These are phyloP conservation scores for Glebionis coronaria DNA, from an alignment of 129 eudicot species.

Conservation along the genomic window DNA sequence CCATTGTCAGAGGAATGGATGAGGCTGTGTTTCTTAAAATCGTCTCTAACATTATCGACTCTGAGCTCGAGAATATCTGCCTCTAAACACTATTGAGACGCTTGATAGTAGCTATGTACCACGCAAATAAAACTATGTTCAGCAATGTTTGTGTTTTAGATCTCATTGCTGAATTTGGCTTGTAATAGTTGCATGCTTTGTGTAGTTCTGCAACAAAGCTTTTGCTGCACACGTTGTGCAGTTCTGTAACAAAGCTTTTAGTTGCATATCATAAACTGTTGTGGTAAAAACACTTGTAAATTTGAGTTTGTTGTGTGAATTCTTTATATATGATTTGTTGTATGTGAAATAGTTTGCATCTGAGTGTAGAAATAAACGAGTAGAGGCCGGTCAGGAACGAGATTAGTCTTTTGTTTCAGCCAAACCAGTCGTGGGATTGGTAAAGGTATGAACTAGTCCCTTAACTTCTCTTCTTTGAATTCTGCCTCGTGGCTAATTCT, in stretches of 20 bases:
- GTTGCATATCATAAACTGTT: slow-evolving; percentile 11
- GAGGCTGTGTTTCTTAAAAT: slow-evolving; percentile 51
- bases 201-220: background rate
- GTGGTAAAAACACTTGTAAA: background rate
- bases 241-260: background rate
- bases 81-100: slow-evolving; percentile 17
- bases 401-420: too few relatives aligned
- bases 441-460: too few relatives aligned
- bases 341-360: too few relatives aligned
- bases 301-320: background rate
- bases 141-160: slow-evolving; percentile 29
- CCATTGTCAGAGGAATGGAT: slow-evolving; percentile 42
- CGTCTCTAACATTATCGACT: slow-evolving; percentile 55
- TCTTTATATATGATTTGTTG: background rate
- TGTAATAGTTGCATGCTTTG: slow-evolving; percentile 15
- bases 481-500: too few relatives aligned
- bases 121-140: slow-evolving; percentile 29
- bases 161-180: slow-evolving; percentile 30
- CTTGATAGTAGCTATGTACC: slow-evolving; percentile 1
- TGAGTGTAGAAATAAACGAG: too few relatives aligned
- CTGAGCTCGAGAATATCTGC: slow-evolving; percentile 35
- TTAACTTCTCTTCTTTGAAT: too few relatives aligned
- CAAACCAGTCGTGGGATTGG: too few relatives aligned
- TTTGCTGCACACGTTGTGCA: background rate
- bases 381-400: too few relatives aligned